These are phyloP conservation scores for Chytriomyces confervae DNA, from an alignment of 192 early-diverging fungal genomes.

Conservation along the genomic window DNA sequence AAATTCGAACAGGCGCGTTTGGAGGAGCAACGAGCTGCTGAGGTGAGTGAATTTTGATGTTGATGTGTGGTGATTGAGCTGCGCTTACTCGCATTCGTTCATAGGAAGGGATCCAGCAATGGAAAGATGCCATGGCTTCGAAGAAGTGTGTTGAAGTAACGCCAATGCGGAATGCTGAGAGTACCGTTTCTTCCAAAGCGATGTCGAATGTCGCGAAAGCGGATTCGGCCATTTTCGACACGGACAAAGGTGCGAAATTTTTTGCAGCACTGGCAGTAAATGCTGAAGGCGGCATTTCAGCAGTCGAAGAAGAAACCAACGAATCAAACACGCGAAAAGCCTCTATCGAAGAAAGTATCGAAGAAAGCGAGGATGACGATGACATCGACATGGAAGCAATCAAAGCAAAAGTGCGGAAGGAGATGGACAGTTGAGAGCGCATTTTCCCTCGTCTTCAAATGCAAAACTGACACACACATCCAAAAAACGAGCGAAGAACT, in stretches of 20 bases:
- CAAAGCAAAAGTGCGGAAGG: slow-evolving; percentile 43
- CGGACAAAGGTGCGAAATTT: slow-evolving; percentile 13
- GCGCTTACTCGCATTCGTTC: background rate
- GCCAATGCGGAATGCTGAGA: background rate
- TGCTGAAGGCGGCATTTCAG: background rate
- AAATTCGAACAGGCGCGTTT: slow-evolving; percentile 42
- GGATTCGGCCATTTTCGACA: slow-evolving; percentile 45
- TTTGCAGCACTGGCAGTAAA: background rate
- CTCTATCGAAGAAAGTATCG: slow-evolving; percentile 8
- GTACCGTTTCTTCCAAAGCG: background rate
- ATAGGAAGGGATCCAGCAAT: slow-evolving; percentile 32
- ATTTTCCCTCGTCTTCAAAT: slow-evolving; percentile 6
- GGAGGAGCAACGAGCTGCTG: slow-evolving; percentile 48
- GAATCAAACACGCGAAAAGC: background rate
- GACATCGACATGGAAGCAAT: slow-evolving; percentile 59
- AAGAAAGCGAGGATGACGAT: slow-evolving; percentile 46
- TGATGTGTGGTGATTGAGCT: background rate
- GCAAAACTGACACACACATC: slow-evolving; percentile 22
- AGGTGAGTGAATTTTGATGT: slow-evolving; percentile 26
- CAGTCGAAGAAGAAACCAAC: background rate
- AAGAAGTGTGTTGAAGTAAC: background rate
- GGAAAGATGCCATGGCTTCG: background rate
- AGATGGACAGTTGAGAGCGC: slow-evolving; percentile 38
- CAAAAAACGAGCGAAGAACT: slow-evolving; percentile 22
- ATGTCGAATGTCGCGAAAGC: background rate